These are phyloP conservation scores for Cryptococcus sp. DNA, from an alignment of 1,284 basidiomycete genomes.

Conservation along the genomic window DNA sequence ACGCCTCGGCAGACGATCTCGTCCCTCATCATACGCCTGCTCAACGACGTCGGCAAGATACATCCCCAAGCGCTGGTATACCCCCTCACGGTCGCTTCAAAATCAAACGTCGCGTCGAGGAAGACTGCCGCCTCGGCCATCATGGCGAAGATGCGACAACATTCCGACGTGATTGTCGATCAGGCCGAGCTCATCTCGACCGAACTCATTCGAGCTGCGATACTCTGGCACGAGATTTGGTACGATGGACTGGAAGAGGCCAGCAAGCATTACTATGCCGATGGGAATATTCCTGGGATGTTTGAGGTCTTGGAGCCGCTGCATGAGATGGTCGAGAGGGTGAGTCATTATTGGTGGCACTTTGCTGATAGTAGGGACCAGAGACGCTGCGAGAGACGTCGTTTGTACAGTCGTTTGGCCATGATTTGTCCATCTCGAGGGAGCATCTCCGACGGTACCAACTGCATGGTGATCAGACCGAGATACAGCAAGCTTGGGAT, in stretches of 20 bases:
- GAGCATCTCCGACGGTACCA: conserved; percentile 86
- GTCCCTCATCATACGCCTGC: conserved; percentile 79
- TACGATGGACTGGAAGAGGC: conserved; percentile 98
- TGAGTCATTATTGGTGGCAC: conserved; percentile 43
- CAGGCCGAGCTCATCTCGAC: conserved; percentile 92
- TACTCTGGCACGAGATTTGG: conserved; percentile 99
- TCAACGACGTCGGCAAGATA: conserved; percentile 89
- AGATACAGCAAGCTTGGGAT: conserved; percentile 99
- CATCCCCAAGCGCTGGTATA: conserved; percentile 98
- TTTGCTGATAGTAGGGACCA: conserved; percentile 59
- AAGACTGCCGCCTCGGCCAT: conserved; percentile 80
- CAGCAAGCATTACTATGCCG: conserved; percentile 93
- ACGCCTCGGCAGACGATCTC: conserved; percentile 84
- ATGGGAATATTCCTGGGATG: conserved; percentile 99
- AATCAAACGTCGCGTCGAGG: conserved; percentile 81
- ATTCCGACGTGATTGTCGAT: conserved; percentile 80
- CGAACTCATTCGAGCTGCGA: conserved; percentile 95
- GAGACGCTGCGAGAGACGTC: conserved; percentile 92
- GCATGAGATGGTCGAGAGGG: conserved; percentile 87
- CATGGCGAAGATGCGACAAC: conserved; percentile 91
- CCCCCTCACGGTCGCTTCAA: conserved; percentile 94
- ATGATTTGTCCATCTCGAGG: conserved; percentile 89
- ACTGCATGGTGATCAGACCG: conserved; percentile 76
- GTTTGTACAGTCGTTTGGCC: conserved; percentile 89
- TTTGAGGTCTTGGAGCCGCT: conserved; percentile 89